Percentiles rank a stretch among this genome's conserved stretches.
These are phyloP conservation scores for Cymbopogon citratus DNA, from an alignment of 176 grass and related monocot species.

Conservation along the genomic window DNA sequence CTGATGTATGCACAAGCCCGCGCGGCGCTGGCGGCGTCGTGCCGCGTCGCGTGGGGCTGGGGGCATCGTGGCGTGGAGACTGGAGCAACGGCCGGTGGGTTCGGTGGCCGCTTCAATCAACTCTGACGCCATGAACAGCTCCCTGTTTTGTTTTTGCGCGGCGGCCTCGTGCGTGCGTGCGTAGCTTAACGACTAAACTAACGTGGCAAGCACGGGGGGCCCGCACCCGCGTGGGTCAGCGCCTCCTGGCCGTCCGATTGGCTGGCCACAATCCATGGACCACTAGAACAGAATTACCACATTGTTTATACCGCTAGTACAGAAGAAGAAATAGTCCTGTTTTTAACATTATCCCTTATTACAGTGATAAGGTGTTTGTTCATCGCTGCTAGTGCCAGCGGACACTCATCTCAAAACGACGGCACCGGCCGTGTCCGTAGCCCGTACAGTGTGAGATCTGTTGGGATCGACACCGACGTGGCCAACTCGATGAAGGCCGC, in stretches of 20 bases:
- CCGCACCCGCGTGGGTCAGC: not conserved
- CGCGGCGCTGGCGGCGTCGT: too few relatives aligned
- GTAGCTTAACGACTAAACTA: not conserved
- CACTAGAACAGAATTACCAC: not conserved
- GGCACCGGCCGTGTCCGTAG: not conserved
- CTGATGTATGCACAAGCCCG: too few relatives aligned
- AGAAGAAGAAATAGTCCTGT: not conserved
- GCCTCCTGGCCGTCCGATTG: conserved; percentile 5
- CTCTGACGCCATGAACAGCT: not conserved
- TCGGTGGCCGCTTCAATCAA: not conserved
- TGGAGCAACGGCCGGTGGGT: not conserved
- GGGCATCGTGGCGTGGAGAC: not conserved
- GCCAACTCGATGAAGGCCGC: not conserved
- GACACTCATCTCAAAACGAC: not conserved
- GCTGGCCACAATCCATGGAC: not conserved
- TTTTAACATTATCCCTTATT: not conserved
- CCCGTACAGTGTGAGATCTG: not conserved
- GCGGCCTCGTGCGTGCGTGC: not conserved
- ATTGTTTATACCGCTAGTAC: not conserved
- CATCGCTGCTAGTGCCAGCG: not conserved
- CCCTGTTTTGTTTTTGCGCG: not conserved
- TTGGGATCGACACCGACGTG: not conserved
- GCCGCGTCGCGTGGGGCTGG: not conserved
- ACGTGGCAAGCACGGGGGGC: not conserved
- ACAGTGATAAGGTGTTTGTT: not conserved